Percentiles rank a stretch among this genome's conserved stretches.
These are phyloP conservation scores for Xylaria multiplex DNA, from an alignment of 2,329 filamentous ascomycete genomes.

Conservation along the genomic window DNA sequence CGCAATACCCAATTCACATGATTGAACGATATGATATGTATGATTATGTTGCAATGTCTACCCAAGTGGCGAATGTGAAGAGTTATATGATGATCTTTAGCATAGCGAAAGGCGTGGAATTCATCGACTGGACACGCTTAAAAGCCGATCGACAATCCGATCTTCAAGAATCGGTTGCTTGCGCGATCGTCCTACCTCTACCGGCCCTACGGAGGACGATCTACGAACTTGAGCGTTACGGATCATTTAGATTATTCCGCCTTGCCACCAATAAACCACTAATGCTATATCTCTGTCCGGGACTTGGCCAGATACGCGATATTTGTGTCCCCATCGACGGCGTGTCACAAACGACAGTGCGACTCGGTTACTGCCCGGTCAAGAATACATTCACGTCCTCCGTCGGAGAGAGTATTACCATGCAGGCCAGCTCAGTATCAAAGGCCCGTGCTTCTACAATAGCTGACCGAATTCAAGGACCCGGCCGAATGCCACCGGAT, in stretches of 20 bases:
- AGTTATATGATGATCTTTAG: constrained; percentile 20
- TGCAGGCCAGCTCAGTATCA: background rate
- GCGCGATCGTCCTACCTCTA: constrained; percentile 13
- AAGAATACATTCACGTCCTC: constrained; percentile 4
- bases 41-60: constrained; percentile 18
- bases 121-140: constrained; percentile 33
- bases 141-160: constrained; percentile 29
- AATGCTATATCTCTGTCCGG: constrained; percentile 6
- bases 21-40: constrained; percentile 21
- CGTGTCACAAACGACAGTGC: constrained; percentile 6
- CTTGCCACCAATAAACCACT: constrained; percentile 8
- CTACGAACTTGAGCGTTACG: constrained; percentile 13
- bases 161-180: constrained; percentile 12
- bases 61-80: constrained; percentile 33
- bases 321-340: background rate
- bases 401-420: constrained; percentile 3
- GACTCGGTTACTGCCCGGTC: background rate
- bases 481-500: constrained; percentile 2
- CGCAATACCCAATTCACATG: constrained; percentile 46
- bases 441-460: constrained; percentile 5
- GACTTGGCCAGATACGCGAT: constrained; percentile 6
- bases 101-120: constrained; percentile 22
- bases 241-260: constrained; percentile 15
- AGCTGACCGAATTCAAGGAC: background rate
- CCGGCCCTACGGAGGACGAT: constrained; percentile 18